These are phyloP conservation scores for Volvox carteri DNA, from an alignment of 163 green algal species.

Conservation along the genomic window DNA sequence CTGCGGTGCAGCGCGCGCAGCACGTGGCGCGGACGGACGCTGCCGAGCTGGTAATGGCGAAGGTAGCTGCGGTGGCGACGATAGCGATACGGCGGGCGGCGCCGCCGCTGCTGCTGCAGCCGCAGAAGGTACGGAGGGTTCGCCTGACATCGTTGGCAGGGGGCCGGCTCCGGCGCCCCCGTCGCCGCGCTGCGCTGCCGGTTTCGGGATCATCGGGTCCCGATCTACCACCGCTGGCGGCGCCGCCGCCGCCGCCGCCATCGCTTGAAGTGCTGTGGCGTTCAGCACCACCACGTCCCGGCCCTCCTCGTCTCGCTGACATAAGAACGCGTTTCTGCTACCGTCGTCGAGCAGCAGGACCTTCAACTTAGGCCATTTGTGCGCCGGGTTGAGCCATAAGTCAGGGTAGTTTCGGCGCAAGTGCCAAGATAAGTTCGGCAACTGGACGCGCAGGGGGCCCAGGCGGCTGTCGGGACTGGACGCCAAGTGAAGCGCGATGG, in stretches of 20 bases:
- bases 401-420: background rate
- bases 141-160: background rate
- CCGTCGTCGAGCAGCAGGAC: background rate
- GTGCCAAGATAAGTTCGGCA: background rate
- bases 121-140: background rate
- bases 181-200: background rate
- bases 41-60: background rate
- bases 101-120: background rate
- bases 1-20: no score
- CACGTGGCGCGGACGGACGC: no score
- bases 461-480: background rate
- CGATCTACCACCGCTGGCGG: background rate
- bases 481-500: background rate
- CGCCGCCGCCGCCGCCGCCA: background rate
- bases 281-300: slow-evolving; percentile 14
- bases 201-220: background rate
- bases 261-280: background rate
- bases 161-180: background rate
- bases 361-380: background rate
- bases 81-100: background rate
- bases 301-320: background rate
- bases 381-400: background rate
- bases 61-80: background rate
- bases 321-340: background rate
- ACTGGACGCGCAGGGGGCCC: background rate